Evolutionary conservation across 306 rosid species (phyloP).

Genomic region (Begonia loranthoides): DNA sequence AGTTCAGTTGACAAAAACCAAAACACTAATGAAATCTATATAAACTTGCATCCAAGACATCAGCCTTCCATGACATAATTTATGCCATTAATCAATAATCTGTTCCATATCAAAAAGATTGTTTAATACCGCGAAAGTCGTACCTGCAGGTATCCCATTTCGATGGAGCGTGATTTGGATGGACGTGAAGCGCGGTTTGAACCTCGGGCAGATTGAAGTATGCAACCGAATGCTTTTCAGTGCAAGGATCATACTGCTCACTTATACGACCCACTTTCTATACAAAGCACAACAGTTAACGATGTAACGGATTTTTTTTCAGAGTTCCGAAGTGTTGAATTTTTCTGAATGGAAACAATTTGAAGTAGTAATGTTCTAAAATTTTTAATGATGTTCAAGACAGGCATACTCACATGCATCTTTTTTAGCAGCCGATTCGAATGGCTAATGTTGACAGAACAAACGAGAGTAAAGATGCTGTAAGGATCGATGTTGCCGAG

Average conservation of each 20-base stretch:
- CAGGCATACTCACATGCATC: constrained; percentile 39
- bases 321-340: no score
- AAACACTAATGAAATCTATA: no score
- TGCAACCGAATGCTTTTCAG: constrained; percentile 40
- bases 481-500: constrained; percentile 64
- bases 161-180: constrained; percentile 38
- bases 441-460: constrained; percentile 38
- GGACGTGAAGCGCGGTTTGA: constrained; percentile 58
- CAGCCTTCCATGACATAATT: no score
- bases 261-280: constrained; percentile 40
- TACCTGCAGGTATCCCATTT: constrained; percentile 87
- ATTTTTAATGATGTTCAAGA: no score
- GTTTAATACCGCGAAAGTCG: background rate
- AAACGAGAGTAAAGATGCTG: constrained; percentile 62
- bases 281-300: background rate
- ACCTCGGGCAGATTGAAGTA: constrained; percentile 82
- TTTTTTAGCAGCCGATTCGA: constrained; percentile 36
- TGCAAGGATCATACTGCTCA: constrained; percentile 80
- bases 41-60: no score
- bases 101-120: no score
- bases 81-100: no score
- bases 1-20: no score
- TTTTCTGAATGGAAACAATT: no score
- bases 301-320: no score
- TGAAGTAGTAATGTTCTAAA: no score